A percentile compares a stretch with the other conserved stretches of the same genome.
Conservation (phyloP, 2,329 filamentous ascomycete genomes). For the Ophidiomyces ophidiicola region DNA sequence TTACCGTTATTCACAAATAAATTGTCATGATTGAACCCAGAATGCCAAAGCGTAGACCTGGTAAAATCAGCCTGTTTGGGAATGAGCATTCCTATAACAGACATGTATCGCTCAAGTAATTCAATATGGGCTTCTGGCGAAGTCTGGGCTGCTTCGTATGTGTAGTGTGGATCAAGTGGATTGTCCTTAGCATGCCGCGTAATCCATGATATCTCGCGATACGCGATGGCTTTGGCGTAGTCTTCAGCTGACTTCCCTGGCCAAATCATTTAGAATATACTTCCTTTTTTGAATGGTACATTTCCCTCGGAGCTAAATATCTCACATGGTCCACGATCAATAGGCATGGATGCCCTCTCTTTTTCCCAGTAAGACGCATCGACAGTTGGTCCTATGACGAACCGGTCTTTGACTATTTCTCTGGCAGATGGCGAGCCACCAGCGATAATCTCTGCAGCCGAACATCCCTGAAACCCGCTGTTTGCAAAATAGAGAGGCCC, state of each 20-base stretch:
- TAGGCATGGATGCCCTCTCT: constrained; percentile 24
- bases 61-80: constrained; percentile 18
- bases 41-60: constrained; percentile 30
- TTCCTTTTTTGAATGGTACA: not conserved
- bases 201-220: constrained; percentile 28
- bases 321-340: constrained; percentile 34
- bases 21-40: constrained; percentile 29
- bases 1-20: constrained; percentile 28
- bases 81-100: constrained; percentile 23
- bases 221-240: constrained; percentile 24
- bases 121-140: constrained; percentile 23
- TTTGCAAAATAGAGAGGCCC: constrained; percentile 12
- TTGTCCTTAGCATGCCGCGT: constrained; percentile 20
- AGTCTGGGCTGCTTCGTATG: constrained; percentile 20
- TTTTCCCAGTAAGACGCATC: constrained; percentile 23
- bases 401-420: constrained; percentile 13
- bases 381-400: constrained; percentile 9
- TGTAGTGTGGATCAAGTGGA: constrained; percentile 17
- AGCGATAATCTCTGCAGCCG: constrained; percentile 4
- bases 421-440: constrained; percentile 1
- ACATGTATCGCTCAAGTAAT: constrained; percentile 26
- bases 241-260: constrained; percentile 26
- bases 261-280: constrained; percentile 4
- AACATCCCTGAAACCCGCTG: constrained; percentile 8
- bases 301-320: constrained; percentile 7